Conservation (phyloP, 805 yeast species). For the Geotrichum ghanense region DNA sequence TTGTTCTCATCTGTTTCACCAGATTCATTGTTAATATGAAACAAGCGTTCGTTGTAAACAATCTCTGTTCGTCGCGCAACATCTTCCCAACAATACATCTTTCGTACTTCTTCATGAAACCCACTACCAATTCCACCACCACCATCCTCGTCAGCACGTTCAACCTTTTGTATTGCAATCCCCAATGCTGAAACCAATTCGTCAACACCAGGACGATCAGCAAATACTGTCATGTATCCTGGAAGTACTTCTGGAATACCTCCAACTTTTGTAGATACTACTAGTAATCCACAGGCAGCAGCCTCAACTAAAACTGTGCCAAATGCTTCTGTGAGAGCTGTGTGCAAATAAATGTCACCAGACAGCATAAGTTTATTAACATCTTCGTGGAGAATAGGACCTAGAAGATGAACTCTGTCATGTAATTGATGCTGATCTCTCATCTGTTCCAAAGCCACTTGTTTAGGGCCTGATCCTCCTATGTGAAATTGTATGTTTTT, state of each 20-base stretch:
- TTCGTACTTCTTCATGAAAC: slow-evolving; percentile 67
- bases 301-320: slow-evolving; percentile 97
- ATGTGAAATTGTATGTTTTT: slow-evolving; percentile 64
- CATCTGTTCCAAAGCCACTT: slow-evolving; percentile 90
- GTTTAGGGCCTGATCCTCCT: slow-evolving; percentile 97
- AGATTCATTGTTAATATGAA: slow-evolving; percentile 3
- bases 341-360: slow-evolving; percentile 90
- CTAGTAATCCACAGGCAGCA: slow-evolving; percentile 86
- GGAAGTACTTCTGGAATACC: slow-evolving; percentile 97
- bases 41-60: slow-evolving; percentile 47
- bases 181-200: slow-evolving; percentile 62
- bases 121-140: slow-evolving; percentile 54
- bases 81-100: slow-evolving; percentile 87
- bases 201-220: slow-evolving; percentile 70
- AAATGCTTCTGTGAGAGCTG: slow-evolving; percentile 92
- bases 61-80: slow-evolving; percentile 77
- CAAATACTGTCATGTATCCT: slow-evolving; percentile 81
- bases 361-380: slow-evolving; percentile 87
- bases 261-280: slow-evolving; percentile 92
- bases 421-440: slow-evolving; percentile 76
- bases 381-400: slow-evolving; percentile 82
- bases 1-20: slow-evolving; percentile 24
- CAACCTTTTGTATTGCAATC: slow-evolving; percentile 53
- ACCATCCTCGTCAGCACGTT: slow-evolving; percentile 53
- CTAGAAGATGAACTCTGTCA: slow-evolving; percentile 75